Conservation (phyloP, 176 grass and related monocot species). For the Cenchrus purpureus region DNA sequence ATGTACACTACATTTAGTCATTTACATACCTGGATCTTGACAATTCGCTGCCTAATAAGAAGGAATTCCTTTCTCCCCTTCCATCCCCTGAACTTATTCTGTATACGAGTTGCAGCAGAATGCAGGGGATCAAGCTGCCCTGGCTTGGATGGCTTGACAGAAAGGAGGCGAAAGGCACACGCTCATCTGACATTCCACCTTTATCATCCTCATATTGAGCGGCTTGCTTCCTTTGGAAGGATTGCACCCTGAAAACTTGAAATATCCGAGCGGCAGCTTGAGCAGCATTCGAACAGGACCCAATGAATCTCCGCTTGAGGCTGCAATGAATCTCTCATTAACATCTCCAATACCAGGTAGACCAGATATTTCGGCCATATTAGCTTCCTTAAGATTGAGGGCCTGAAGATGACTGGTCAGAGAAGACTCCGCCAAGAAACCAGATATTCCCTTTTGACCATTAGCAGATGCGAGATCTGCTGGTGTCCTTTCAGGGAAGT, state of each 20-base stretch:
- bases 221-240: slow-evolving; percentile 67
- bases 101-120: slow-evolving; percentile 73
- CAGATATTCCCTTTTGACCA: slow-evolving; percentile 82
- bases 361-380: slow-evolving; percentile 49
- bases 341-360: slow-evolving; percentile 60
- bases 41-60: slow-evolving; percentile 60
- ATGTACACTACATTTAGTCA: neutral
- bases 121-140: slow-evolving; percentile 61
- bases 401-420: slow-evolving; percentile 83
- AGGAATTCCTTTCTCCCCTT: slow-evolving; percentile 81
- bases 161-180: slow-evolving; percentile 58
- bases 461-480: slow-evolving; percentile 81
- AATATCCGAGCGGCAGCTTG: slow-evolving; percentile 71
- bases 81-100: slow-evolving; percentile 85
- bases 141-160: slow-evolving; percentile 55
- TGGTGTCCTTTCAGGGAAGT: slow-evolving; percentile 69
- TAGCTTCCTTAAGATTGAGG: slow-evolving; percentile 62
- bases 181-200: slow-evolving; percentile 58
- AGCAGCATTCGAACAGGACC: slow-evolving; percentile 67
- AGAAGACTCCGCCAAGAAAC: slow-evolving; percentile 83
- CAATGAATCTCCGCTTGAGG: slow-evolving; percentile 48
- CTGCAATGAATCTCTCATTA: slow-evolving; percentile 37
- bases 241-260: slow-evolving; percentile 71
- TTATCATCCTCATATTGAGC: slow-evolving; percentile 58
- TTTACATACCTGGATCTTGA: slow-evolving; percentile 84